A percentile compares a stretch with the other conserved stretches of the same genome.
Evolutionary conservation across 441 rosid species (phyloP).

Genomic region (Bocquillonia castaneifolia): DNA sequence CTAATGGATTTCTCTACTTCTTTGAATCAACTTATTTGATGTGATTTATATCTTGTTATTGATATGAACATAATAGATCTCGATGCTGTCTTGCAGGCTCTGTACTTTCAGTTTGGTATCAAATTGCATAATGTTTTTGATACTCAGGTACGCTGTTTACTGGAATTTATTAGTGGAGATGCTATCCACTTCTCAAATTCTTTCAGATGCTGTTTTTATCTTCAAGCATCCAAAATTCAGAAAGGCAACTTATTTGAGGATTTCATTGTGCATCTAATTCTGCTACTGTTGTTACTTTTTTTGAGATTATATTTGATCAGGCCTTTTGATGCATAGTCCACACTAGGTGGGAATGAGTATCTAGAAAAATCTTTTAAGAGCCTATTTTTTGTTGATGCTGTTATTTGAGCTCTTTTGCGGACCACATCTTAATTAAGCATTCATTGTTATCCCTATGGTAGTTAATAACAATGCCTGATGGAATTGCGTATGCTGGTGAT

Average conservation of each 20-base stretch:
- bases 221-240: not conserved
- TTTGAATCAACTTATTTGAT: slow-evolving; percentile 18
- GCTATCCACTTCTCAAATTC: not conserved
- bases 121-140: slow-evolving; percentile 76
- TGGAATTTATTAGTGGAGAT: slow-evolving; percentile 6
- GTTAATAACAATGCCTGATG: no score
- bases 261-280: not conserved
- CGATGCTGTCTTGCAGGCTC: slow-evolving; percentile 48
- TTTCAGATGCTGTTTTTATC: slow-evolving; percentile 1
- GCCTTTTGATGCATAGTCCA: not conserved
- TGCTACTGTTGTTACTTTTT: not conserved
- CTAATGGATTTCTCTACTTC: slow-evolving; percentile 28
- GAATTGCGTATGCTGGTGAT: not conserved
- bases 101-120: slow-evolving; percentile 86
- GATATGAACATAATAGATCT: not conserved
- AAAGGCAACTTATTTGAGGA: not conserved
- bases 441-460: not conserved
- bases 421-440: not conserved
- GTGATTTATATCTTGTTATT: slow-evolving; percentile 8
- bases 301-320: not conserved
- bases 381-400: not conserved
- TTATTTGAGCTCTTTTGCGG: not conserved
- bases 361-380: not conserved
- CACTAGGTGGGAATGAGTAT: not conserved
- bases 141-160: slow-evolving; percentile 59